These are phyloP conservation scores for Jamesozyma spencerorum DNA, from an alignment of 805 yeast genomes.

Conservation along the genomic window DNA sequence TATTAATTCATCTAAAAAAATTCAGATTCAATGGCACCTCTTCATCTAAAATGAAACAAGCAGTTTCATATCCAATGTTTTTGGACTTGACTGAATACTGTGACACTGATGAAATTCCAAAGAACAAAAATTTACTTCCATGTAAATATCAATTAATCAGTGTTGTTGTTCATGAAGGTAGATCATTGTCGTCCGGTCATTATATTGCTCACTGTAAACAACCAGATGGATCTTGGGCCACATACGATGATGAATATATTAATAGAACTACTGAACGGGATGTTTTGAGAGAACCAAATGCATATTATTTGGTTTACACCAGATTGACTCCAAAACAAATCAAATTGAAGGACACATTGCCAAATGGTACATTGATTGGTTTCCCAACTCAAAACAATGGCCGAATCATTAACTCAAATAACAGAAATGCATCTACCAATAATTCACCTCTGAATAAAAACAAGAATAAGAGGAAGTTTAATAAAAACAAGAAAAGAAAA, in stretches of 20 bases:
- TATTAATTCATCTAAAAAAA: slow-evolving; percentile 79
- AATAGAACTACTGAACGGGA: slow-evolving; percentile 61
- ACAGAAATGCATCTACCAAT: background rate
- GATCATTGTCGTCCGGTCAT: slow-evolving; percentile 88
- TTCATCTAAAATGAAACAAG: slow-evolving; percentile 79
- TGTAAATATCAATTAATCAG: slow-evolving; percentile 63
- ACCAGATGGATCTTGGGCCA: slow-evolving; percentile 87
- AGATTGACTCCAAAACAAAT: slow-evolving; percentile 52
- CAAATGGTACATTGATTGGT: slow-evolving; percentile 9
- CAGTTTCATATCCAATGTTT: slow-evolving; percentile 69
- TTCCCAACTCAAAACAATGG: slow-evolving; percentile 9
- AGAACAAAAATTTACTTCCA: slow-evolving; percentile 28
- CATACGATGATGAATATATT: slow-evolving; percentile 88
- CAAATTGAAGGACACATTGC: slow-evolving; percentile 9
- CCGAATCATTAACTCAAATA: background rate
- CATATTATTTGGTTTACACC: slow-evolving; percentile 82
- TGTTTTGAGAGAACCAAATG: slow-evolving; percentile 76
- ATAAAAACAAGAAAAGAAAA: slow-evolving; percentile 25
- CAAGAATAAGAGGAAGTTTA: slow-evolving; percentile 17
- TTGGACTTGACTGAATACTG: slow-evolving; percentile 63
- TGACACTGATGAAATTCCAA: slow-evolving; percentile 22
- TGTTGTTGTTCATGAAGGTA: slow-evolving; percentile 89
- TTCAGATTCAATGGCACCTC: slow-evolving; percentile 78
- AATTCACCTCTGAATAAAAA: slow-evolving; percentile 2
- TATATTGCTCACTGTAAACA: slow-evolving; percentile 85